Evolutionary conservation across 2,329 filamentous ascomycete species (phyloP), one percentile per base, ranked within the genome.

Genomic region (Pseudocercospora cruenta): DNA sequence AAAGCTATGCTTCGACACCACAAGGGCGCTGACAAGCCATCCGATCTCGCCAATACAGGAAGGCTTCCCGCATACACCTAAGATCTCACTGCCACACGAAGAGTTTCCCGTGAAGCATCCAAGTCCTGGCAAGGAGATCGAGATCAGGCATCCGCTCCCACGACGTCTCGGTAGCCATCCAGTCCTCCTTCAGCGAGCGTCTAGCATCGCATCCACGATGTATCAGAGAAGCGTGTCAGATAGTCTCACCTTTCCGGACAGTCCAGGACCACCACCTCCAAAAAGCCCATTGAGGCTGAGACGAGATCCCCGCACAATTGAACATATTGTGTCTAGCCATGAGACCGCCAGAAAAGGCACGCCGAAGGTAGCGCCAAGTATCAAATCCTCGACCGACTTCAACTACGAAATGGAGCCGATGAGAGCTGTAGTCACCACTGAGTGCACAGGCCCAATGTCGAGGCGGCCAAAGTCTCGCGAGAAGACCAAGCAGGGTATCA

Each of bases 231-330:
- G 71, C 36, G 54, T 75, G 16, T 73, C 74, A 0, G 71, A 75
- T 19, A 76, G 74, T 59, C 58, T 60, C 19, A 51, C n/a, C 21
- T 64, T 53, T 12, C 63, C 60, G 39, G 65, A 64, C 8, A 69
- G 64, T 36, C 76, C 76, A 24, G 77, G 76, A 51, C 75, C 76
- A 21, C 76, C 76, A 12, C 76, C 76, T 16, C 75, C 76, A n/a
- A 72, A 71, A 8, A 77, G 74, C 59, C 76, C 77, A 2, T 62
- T 78, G 36, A 65, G 77, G 54, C 53, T 74, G 16, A 65, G 70
- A 36, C 66, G 69, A 19, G 74, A 74, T 55, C 69, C 69, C 14
- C 62, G 69, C 12, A 74, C 68, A 3, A 74, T 76, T 36, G 74
- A 75, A 22, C 67, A 63, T n/a, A 58, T 74, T 21, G 69, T 74